Base-by-base conservation (phyloP, 2,329 filamentous ascomycete genomes). In the Colletotrichum sansevieriae region DNA sequence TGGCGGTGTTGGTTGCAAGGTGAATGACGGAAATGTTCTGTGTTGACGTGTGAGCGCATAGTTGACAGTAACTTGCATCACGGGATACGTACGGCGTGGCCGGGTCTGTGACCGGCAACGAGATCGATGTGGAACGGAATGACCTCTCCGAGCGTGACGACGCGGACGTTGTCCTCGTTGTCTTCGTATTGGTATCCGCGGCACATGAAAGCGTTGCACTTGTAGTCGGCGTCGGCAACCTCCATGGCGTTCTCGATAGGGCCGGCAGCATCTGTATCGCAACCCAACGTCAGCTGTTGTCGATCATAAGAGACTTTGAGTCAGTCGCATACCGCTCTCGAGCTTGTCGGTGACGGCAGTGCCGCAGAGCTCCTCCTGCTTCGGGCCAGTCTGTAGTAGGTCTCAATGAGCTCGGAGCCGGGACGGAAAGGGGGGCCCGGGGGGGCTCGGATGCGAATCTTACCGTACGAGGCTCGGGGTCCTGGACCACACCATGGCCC, bases 11-110 rank as follows among this genome's bases (percentile, higher is more conserved):
- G 49, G 80, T 78, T 18, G 77, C 76, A 18, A 80, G 79, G 71
- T 84, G 79, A 64, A 88, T 78, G 55, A 87, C 80, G 41, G 82
- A 83, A 63, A 87, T 81, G 74, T 87, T 87, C 73, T 80, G 8
- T 72, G 7, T 13, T 12, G 0, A 5, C 5, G 1, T 22, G 0
- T 3, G 22, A 65, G 3, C 25, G 25, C 25, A 25, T 25, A 25
- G 3, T 25, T 25, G 25, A 25, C 29, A 29, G 33, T 35, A 15
- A 0, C 2, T 41, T 12, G 37, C 6, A 39, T 12, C 5, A 39
- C 2, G 3, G 2, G 0, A 0, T 13, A 72, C 74, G 72, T 35
- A 76, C 74, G 11, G 74, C 74, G 25, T 73, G 75, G n/a, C 76
- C 76, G 1, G 75, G 75, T 29, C 75, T 74, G 71, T 82, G 81